Evolutionary conservation across 2,329 filamentous ascomycete genomes (phyloP).

Genomic region (Penicillium decumbens): DNA sequence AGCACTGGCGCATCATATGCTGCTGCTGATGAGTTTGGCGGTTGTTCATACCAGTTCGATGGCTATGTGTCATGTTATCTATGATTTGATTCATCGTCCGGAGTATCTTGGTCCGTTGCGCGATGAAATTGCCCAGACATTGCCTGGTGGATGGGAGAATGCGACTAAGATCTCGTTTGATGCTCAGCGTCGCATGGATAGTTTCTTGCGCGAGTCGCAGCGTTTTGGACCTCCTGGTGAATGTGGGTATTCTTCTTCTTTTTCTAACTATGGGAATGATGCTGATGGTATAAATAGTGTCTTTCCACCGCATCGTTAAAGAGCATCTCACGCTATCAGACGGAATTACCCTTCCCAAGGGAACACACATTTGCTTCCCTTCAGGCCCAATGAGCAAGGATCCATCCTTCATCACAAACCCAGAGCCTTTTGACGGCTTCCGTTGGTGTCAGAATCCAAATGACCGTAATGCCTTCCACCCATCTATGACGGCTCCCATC

Average conservation of each 20-base stretch:
- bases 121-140: constrained; percentile 42
- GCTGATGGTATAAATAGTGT: constrained; percentile 16
- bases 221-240: constrained; percentile 27
- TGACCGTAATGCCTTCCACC: constrained; percentile 8
- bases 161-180: constrained; percentile 20
- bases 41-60: constrained; percentile 29
- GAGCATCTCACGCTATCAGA: constrained; percentile 23
- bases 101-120: constrained; percentile 50
- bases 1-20: constrained; percentile 24
- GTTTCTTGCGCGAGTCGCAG: constrained; percentile 30
- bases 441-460: constrained; percentile 25
- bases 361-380: constrained; percentile 29
- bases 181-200: constrained; percentile 23
- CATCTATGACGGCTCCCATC: background rate
- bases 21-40: constrained; percentile 26
- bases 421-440: constrained; percentile 25
- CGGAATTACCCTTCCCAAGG: constrained; percentile 21
- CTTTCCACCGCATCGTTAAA: constrained; percentile 28
- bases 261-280: background rate
- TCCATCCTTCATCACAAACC: constrained; percentile 17
- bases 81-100: constrained; percentile 49
- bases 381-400: constrained; percentile 29
- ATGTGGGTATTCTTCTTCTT: constrained; percentile 13
- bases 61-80: constrained; percentile 44
- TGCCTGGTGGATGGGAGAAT: constrained; percentile 25